phyloP scores from a whole-genome alignment of 139 green algal species.

The Haematococcus sp. region DNA sequence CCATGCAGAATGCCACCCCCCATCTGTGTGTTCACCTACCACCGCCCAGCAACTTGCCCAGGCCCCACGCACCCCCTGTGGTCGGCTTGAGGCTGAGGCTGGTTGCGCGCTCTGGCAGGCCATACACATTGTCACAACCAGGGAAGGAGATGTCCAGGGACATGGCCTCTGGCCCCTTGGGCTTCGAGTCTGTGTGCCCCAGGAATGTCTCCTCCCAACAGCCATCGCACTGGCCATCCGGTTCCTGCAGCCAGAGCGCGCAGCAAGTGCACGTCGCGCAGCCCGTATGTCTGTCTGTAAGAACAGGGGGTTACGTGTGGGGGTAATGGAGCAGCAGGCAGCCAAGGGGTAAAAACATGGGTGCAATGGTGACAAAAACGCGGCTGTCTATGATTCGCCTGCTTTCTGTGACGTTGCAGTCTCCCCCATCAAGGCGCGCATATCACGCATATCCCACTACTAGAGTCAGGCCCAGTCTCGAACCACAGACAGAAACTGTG shows the following conservation, averaged over 20 bases:
- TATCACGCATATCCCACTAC: too few species aligned
- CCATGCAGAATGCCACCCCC: too few species aligned
- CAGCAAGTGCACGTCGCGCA: not conserved
- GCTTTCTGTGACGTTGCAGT: too few species aligned
- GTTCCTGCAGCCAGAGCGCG: not conserved
- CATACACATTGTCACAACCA: slow-evolving; percentile 82
- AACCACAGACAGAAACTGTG: too few species aligned
- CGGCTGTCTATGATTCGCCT: too few species aligned
- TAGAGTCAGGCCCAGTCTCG: too few species aligned
- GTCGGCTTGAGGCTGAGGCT: slow-evolving; percentile 71
- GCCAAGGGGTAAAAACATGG: not conserved
- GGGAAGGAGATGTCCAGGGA: slow-evolving; percentile 89
- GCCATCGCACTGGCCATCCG: slow-evolving; percentile 74
- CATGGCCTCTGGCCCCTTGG: slow-evolving; percentile 85
- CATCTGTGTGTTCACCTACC: too few species aligned
- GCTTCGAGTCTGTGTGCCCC: slow-evolving; percentile 81
- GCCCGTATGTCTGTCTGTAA: too few species aligned
- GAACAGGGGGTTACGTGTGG: too few species aligned
- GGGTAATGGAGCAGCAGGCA: slow-evolving; percentile 5
- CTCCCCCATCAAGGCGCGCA: too few species aligned
- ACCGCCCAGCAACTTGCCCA: too few species aligned
- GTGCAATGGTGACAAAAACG: too few species aligned
- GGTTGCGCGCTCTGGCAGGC: slow-evolving; percentile 91
- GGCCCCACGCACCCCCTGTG: not conserved
- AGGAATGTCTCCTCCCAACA: slow-evolving; percentile 94